Base-by-base conservation (phyloP, 345 rosid species). In the Citrus reticulata region DNA sequence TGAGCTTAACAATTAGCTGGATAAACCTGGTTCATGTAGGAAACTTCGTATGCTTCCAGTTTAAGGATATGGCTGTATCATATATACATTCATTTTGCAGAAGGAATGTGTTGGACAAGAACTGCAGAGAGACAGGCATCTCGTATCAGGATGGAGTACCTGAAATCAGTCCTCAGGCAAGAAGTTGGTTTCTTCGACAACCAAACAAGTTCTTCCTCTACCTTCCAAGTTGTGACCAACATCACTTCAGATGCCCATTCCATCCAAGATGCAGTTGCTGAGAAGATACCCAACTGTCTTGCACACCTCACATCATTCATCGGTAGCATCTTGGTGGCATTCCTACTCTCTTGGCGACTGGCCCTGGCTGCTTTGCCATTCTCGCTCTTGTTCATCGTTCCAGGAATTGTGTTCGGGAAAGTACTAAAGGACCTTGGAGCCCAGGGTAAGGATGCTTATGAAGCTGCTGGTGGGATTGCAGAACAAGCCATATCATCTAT, bases 101-200 rank as follows among this genome's bases (percentile, higher is more conserved):
- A 87, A 78, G 89, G 92, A 63, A 57, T 87, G 5, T 89, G 90
- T 72, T 89, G 92, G 92, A 83, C 88, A 19, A 82, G 90, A 83
- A 87, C 87, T 20, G 87, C 89, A 17, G 92, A 86, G 77, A 83
- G 92, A 79, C 89, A 89, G 78, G 60, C 90, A 69, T 84, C 88
- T 66, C 75, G 86, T 5, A 84, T 87, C 81, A 84, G 90, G 80
- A 54, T 77, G 57, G 86, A 87, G 73, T 87, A 87, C 84, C 76
- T 86, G 24, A 82, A 78, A 78, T 82, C 89, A 29, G 85, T 89
- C 57, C 79, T 87, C 13, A 81, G 84, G 72, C 88, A 86, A 82
- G 88, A 87, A 72, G 92, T 87, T n/a, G 83, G 88, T 55, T 86
- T 82, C 85, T 85, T 89, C 5, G 89, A 89, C 34, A 79, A 61